These are phyloP conservation scores for Arachis stenosperma DNA, from an alignment of 306 rosid genomes.

Conservation along the genomic window DNA sequence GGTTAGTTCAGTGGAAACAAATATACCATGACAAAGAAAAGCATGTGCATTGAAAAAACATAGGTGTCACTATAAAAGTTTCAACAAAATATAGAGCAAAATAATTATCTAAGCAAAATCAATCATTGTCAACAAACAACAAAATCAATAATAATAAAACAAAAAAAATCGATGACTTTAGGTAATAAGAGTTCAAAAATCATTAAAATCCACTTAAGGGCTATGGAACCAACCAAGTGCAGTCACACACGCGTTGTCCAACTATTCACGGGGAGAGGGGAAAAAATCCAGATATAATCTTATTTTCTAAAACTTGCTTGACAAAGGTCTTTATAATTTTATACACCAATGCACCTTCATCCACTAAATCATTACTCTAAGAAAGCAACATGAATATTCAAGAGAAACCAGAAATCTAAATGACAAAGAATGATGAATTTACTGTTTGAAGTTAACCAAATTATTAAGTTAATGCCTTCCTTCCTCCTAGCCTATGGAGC, in stretches of 20 bases:
- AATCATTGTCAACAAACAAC: constrained; percentile 21
- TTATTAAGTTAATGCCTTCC: background rate
- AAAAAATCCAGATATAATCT: constrained; percentile 28
- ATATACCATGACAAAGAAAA: constrained; percentile 28
- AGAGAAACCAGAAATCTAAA: constrained; percentile 13
- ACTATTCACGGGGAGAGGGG: background rate
- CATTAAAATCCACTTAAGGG: constrained; percentile 14
- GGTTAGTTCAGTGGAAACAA: constrained; percentile 64
- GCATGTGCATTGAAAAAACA: constrained; percentile 19
- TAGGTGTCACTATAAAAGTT: background rate
- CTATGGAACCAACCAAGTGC: constrained; percentile 14
- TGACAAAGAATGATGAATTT: constrained; percentile 17
- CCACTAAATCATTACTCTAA: constrained; percentile 16
- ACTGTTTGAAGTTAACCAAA: background rate
- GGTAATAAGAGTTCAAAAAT: constrained; percentile 15
- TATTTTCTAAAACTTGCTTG: constrained; percentile 17
- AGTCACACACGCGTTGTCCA: constrained; percentile 8
- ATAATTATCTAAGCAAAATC: constrained; percentile 19
- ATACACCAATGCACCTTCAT: constrained; percentile 25
- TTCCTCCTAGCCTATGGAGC: constrained; percentile 1
- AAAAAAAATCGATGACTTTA: too few species aligned
- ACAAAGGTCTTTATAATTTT: constrained; percentile 13
- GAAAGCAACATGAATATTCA: constrained; percentile 16
- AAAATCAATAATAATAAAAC: background rate
- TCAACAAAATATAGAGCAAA: constrained; percentile 14